Percentiles rank a stretch among this genome's conserved stretches.
phyloP scores from a whole-genome alignment of 495 filamentous ascomycete genomes.

The Podospora pseudoanserina region DNA sequence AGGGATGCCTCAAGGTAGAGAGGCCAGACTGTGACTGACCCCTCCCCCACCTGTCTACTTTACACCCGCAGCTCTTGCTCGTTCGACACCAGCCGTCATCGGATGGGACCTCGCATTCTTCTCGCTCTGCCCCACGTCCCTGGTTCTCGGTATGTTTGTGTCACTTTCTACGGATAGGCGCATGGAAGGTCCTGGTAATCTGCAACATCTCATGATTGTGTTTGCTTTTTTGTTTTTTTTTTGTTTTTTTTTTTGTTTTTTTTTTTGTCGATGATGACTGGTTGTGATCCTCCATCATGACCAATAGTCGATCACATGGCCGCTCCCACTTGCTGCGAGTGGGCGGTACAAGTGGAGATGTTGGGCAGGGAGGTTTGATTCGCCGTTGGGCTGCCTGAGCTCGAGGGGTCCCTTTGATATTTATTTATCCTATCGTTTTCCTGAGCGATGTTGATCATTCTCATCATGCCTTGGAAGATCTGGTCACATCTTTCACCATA shows the following conservation, averaged over 20 bases:
- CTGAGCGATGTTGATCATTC: not conserved
- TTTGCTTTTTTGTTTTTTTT: not conserved
- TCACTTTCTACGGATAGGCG: not conserved
- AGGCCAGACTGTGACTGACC: not conserved
- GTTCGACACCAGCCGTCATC: not conserved
- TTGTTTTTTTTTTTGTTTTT: not conserved
- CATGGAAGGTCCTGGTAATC: not conserved
- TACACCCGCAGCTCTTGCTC: not conserved
- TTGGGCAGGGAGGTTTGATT: not conserved
- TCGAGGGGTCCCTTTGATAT: not conserved
- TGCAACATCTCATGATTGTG: not conserved
- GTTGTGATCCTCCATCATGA: not conserved
- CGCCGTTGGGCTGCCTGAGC: not conserved
- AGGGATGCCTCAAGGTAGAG: not conserved
- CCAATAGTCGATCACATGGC: not conserved
- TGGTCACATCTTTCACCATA: not conserved
- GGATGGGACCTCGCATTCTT: not conserved
- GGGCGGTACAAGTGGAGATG: not conserved
- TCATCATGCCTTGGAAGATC: not conserved
- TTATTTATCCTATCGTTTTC: not conserved
- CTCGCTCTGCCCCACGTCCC: not conserved
- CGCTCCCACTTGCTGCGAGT: not conserved
- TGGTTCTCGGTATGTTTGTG: not conserved
- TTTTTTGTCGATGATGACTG: not conserved
- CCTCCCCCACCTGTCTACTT: not conserved